Evolutionary conservation across 257 asterid species (phyloP).

Genomic region (Jasminum sambac): DNA sequence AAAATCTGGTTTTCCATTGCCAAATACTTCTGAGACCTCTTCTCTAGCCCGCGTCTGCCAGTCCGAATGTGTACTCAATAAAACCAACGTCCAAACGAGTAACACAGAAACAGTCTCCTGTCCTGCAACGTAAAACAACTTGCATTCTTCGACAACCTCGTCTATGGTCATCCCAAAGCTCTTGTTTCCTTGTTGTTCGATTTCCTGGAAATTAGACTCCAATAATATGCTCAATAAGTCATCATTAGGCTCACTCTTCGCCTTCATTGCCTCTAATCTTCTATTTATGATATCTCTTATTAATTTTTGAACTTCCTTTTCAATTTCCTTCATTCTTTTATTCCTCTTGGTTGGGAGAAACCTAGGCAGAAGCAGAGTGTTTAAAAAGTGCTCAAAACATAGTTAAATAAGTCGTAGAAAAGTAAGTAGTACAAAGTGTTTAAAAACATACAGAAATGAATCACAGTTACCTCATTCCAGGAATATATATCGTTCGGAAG

Average conservation of each 20-base stretch:
- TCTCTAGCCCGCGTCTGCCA: slow-evolving; percentile 52
- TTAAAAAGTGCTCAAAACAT: too few species aligned
- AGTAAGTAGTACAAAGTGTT: too few species aligned
- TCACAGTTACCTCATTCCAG: slow-evolving; percentile 41
- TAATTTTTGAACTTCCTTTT: slow-evolving; percentile 18
- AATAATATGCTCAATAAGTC: slow-evolving; percentile 34
- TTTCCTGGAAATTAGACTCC: slow-evolving; percentile 33
- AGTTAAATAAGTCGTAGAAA: too few species aligned
- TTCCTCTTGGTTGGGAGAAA: slow-evolving; percentile 40
- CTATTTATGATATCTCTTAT: slow-evolving; percentile 27
- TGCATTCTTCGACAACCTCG: slow-evolving; percentile 47
- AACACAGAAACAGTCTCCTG: slow-evolving; percentile 42
- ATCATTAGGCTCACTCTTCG: slow-evolving; percentile 22
- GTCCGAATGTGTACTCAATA: slow-evolving; percentile 29
- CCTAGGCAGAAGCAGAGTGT: slow-evolving; percentile 22
- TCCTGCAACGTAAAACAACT: slow-evolving; percentile 47
- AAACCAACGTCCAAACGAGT: slow-evolving; percentile 43
- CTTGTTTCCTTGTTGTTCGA: slow-evolving; percentile 29
- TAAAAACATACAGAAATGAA: too few species aligned
- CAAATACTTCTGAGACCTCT: slow-evolving; percentile 38
- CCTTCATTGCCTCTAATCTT: slow-evolving; percentile 30
- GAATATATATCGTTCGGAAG: slow-evolving; percentile 30
- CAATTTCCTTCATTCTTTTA: slow-evolving; percentile 42
- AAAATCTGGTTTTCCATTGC: slow-evolving; percentile 21
- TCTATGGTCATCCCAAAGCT: slow-evolving; percentile 34